Percentiles rank a stretch among this genome's conserved stretches.
Conservation (phyloP, 345 rosid species). For the Salix arbutifolia region DNA sequence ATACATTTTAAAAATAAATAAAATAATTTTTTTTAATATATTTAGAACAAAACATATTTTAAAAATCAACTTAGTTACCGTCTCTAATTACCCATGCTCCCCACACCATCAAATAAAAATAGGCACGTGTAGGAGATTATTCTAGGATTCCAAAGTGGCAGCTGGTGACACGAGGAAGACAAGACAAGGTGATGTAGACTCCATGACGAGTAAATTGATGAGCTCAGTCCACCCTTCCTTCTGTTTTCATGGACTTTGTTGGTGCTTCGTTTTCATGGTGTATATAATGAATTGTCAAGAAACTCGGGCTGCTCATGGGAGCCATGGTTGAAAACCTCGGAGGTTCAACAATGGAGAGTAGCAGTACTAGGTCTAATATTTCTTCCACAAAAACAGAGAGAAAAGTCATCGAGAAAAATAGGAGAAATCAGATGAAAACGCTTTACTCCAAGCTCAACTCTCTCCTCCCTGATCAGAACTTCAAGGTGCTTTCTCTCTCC, state of each 20-base stretch:
- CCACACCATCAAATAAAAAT: not conserved
- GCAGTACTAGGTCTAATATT: not conserved
- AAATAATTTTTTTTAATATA: too few species aligned
- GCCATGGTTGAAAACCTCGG: not conserved
- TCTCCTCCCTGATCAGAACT: slow-evolving; percentile 36
- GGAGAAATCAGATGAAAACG: slow-evolving; percentile 49
- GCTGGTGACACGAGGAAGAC: not conserved
- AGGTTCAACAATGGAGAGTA: slow-evolving; percentile 10
- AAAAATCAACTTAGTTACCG: too few species aligned
- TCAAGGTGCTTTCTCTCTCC: slow-evolving; percentile 20
- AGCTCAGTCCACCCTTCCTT: not conserved
- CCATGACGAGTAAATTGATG: not conserved
- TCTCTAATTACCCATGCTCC: too few species aligned
- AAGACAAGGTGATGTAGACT: not conserved
- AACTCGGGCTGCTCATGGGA: not conserved
- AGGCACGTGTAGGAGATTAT: not conserved
- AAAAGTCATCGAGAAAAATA: slow-evolving; percentile 45
- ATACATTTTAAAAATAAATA: too few species aligned
- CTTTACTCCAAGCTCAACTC: slow-evolving; percentile 41
- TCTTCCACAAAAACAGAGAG: slow-evolving; percentile 41
- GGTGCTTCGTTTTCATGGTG: too few species aligned
- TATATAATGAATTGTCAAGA: not conserved
- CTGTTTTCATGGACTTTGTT: not conserved
- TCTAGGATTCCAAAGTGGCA: not conserved
- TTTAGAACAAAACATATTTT: too few species aligned